A percentile compares a stretch with the other conserved stretches of the same genome.
These are phyloP conservation scores for Metschnikowia amazonensis DNA, from an alignment of 805 yeast species.

Conservation along the genomic window DNA sequence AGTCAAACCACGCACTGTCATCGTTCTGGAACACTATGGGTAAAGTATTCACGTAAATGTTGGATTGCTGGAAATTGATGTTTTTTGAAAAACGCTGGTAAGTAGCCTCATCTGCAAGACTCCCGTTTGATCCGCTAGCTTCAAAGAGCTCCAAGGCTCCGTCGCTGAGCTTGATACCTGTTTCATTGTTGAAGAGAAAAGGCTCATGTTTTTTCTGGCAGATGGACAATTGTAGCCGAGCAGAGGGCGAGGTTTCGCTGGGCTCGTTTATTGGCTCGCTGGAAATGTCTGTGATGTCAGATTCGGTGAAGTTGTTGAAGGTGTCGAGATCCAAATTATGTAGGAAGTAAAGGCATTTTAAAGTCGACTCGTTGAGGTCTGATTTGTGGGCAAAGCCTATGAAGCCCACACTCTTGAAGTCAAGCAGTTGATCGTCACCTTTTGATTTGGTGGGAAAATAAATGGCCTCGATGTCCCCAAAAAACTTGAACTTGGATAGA, in stretches of 20 bases:
- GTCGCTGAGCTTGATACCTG: not conserved
- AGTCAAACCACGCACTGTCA: slow-evolving; percentile 38
- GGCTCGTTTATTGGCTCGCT: not conserved
- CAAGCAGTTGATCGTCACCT: slow-evolving; percentile 36
- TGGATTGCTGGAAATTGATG: slow-evolving; percentile 57
- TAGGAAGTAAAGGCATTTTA: slow-evolving; percentile 46
- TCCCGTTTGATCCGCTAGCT: not conserved
- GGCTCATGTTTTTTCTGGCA: slow-evolving; percentile 38
- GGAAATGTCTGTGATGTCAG: slow-evolving; percentile 26
- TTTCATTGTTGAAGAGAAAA: slow-evolving; percentile 16
- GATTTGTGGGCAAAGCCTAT: slow-evolving; percentile 40
- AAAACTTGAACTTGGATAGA: slow-evolving; percentile 39
- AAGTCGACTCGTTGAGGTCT: slow-evolving; percentile 42
- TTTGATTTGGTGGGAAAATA: slow-evolving; percentile 45
- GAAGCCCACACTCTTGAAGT: slow-evolving; percentile 35
- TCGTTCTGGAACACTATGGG: slow-evolving; percentile 54
- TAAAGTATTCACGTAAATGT: slow-evolving; percentile 65
- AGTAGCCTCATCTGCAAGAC: not conserved
- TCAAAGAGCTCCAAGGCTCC: not conserved
- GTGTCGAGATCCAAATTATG: slow-evolving; percentile 44
- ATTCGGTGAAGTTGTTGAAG: slow-evolving; percentile 38
- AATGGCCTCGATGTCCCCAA: slow-evolving; percentile 47
- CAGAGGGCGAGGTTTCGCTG: not conserved
- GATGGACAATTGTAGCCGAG: slow-evolving; percentile 24
- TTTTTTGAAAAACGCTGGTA: slow-evolving; percentile 18